Percentiles rank a stretch among this genome's conserved stretches.
These are phyloP conservation scores for Sclerotinia nivalis DNA, from an alignment of 2,329 filamentous ascomycete genomes.

Conservation along the genomic window DNA sequence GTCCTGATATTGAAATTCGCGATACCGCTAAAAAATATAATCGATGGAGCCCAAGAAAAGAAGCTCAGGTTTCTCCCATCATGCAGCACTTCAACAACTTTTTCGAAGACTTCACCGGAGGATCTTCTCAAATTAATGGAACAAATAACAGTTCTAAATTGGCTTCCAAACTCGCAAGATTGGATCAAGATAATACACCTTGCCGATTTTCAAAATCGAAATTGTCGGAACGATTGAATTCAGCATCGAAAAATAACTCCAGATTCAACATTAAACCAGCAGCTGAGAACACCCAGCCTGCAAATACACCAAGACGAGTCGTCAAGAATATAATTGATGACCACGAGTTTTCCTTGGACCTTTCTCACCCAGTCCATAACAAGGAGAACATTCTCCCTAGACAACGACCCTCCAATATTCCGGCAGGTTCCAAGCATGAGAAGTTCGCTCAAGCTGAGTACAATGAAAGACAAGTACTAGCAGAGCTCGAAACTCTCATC, in stretches of 20 bases:
- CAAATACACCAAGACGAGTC: conserved; percentile 19
- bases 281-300: conserved; percentile 12
- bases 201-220: conserved; percentile 5
- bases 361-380: conserved; percentile 12
- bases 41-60: conserved; percentile 38
- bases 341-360: conserved; percentile 11
- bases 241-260: conserved; percentile 4
- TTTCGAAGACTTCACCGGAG: conserved; percentile 51
- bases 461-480: conserved; percentile 18
- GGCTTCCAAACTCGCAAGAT: conserved; percentile 30
- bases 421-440: not conserved
- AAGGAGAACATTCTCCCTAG: conserved; percentile 32
- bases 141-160: conserved; percentile 13
- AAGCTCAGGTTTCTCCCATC: conserved; percentile 45
- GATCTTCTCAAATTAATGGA: conserved; percentile 34
- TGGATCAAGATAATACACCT: conserved; percentile 33
- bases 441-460: conserved; percentile 12
- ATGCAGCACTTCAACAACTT: conserved; percentile 47
- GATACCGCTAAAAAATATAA: conserved; percentile 42
- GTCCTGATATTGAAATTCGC: conserved; percentile 36
- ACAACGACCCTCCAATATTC: conserved; percentile 18
- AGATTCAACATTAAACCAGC: conserved; percentile 6
- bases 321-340: conserved; percentile 17
- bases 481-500: conserved; percentile 19
- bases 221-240: conserved; percentile 12